phyloP scores from a whole-genome alignment of 2,329 filamentous ascomycete genomes.

The Cryphonectria carpinicola region DNA sequence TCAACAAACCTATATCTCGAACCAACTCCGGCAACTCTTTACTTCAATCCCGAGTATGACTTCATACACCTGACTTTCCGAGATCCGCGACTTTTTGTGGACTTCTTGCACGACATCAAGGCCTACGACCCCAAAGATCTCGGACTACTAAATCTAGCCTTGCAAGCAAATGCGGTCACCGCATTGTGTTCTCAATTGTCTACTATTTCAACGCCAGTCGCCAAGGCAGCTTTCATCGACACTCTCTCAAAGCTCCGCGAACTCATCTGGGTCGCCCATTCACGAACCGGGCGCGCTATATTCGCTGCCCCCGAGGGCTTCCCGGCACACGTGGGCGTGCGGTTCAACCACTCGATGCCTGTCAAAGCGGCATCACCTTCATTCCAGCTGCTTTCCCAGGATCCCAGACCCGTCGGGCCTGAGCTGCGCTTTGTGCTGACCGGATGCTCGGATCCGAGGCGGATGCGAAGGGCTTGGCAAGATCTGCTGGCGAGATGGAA shows the following conservation, averaged over 20 bases:
- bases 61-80: constrained; percentile 16
- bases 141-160: constrained; percentile 1
- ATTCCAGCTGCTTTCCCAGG: constrained; percentile 5
- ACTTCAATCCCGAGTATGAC: constrained; percentile 2
- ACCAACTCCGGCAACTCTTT: too few relatives aligned
- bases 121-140: constrained; percentile 28
- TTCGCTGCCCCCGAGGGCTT: neutral
- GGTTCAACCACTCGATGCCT: constrained; percentile 9
- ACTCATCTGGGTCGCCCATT: too few relatives aligned
- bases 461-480: constrained; percentile 2
- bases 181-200: too few relatives aligned
- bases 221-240: too few relatives aligned
- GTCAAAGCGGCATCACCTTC: constrained; percentile 7
- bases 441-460: constrained; percentile 5
- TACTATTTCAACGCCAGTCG: too few relatives aligned
- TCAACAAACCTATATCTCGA: too few relatives aligned
- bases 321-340: neutral
- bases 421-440: constrained; percentile 5
- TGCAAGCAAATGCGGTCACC: too few relatives aligned
- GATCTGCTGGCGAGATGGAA: constrained; percentile 4
- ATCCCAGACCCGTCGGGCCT: constrained; percentile 1
- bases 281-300: too few relatives aligned
- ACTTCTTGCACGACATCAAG: constrained; percentile 28
- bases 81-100: constrained; percentile 11
- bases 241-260: too few relatives aligned